These are phyloP conservation scores for Trichoderma asperelloides DNA, from an alignment of 495 filamentous ascomycete genomes.

Conservation along the genomic window DNA sequence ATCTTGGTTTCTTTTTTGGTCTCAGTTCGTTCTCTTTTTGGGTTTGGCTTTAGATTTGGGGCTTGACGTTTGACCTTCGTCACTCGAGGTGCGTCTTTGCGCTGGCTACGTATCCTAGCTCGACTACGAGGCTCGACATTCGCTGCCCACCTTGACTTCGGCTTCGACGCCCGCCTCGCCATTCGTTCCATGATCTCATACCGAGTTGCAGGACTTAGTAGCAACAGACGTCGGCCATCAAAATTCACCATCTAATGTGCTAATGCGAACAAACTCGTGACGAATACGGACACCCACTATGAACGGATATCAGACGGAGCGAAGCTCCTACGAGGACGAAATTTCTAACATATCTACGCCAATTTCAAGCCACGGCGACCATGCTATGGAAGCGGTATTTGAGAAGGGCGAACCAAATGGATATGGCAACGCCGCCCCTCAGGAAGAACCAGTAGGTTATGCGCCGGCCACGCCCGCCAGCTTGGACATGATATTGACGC, in stretches of 20 bases:
- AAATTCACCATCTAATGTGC: background rate
- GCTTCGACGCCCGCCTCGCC: background rate
- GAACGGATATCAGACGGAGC: constrained; percentile 8
- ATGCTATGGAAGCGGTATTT: constrained; percentile 25
- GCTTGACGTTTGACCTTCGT: background rate
- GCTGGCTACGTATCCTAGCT: background rate
- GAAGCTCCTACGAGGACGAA: constrained; percentile 7
- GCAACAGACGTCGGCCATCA: background rate
- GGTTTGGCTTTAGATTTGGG: background rate
- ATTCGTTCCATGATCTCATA: background rate
- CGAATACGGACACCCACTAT: background rate
- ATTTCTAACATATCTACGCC: constrained; percentile 25
- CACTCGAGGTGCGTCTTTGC: background rate
- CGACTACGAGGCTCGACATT: background rate
- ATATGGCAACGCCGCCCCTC: background rate
- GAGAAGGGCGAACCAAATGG: background rate
- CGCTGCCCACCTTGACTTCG: background rate
- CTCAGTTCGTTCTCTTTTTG: background rate
- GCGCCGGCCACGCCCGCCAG: background rate
- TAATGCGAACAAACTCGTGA: constrained; percentile 1
- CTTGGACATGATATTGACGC: background rate
- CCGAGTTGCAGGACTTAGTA: background rate
- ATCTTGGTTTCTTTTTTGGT: background rate
- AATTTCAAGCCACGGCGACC: constrained; percentile 36
- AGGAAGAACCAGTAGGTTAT: background rate